Conservation (phyloP, 306 rosid species). For the Pterocarpus macrocarpus region DNA sequence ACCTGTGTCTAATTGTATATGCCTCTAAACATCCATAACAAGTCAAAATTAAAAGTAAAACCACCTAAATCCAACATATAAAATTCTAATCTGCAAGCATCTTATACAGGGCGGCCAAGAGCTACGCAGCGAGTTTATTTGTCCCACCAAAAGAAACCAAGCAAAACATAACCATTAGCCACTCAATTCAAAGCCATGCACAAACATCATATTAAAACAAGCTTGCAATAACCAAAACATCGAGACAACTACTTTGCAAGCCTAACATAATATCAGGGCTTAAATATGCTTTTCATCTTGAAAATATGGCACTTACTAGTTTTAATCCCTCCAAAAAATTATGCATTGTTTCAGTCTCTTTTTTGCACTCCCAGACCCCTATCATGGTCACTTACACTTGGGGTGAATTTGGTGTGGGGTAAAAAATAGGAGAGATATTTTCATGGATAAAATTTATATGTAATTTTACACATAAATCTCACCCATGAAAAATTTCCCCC, state of each 20-base stretch:
- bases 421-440: too few relatives aligned
- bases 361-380: neutral
- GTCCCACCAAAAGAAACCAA: neutral
- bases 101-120: neutral
- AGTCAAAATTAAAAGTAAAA: neutral
- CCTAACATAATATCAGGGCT: slow-evolving; percentile 27
- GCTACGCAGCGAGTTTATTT: neutral
- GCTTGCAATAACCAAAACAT: neutral
- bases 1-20: neutral
- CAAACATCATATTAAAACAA: neutral
- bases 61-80: neutral
- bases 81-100: neutral
- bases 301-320: neutral
- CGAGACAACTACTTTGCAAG: neutral
- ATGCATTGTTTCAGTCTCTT: neutral
- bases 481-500: too few relatives aligned
- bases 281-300: neutral
- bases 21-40: neutral
- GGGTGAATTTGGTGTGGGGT: too few relatives aligned
- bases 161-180: slow-evolving; percentile 17
- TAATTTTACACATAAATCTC: too few relatives aligned
- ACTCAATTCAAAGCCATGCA: neutral
- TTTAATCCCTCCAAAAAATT: too few relatives aligned
- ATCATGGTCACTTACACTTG: neutral
- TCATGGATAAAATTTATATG: too few relatives aligned